Percentiles rank a stretch among this genome's conserved stretches.
Evolutionary conservation across 371 early-diverging fungal genomes (phyloP).

Genomic region (Mortierella sp.): DNA sequence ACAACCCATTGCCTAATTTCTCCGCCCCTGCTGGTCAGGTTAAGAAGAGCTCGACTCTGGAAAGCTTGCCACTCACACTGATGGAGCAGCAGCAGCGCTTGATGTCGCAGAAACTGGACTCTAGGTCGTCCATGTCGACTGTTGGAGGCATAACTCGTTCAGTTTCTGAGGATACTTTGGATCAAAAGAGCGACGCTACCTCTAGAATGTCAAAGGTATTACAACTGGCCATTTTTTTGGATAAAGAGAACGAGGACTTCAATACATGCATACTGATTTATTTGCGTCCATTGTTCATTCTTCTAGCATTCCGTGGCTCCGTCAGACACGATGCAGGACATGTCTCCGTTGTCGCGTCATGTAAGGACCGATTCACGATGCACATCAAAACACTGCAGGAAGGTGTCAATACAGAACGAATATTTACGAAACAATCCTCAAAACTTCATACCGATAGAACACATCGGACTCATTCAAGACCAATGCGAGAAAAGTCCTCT

Average conservation of each 20-base stretch:
- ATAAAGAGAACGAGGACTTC: too few species aligned
- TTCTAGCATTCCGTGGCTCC: conserved; percentile 9
- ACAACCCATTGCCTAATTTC: neutral
- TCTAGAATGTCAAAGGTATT: neutral
- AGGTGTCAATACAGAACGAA: neutral
- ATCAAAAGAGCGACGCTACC: conserved; percentile 11
- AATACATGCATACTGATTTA: too few species aligned
- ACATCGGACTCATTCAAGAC: conserved; percentile 25
- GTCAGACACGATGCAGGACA: conserved; percentile 20
- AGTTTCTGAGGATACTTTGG: conserved; percentile 21
- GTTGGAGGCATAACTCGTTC: conserved; percentile 32
- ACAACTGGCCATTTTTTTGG: too few species aligned
- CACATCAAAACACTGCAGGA: neutral
- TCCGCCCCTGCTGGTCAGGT: neutral
- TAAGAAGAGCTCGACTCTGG: conserved; percentile 1
- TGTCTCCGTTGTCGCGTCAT: conserved; percentile 12
- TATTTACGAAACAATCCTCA: neutral
- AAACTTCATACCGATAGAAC: neutral
- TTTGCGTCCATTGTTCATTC: neutral
- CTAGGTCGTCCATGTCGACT: neutral
- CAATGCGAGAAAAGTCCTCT: conserved; percentile 27
- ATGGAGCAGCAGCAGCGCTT: neutral
- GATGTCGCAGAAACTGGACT: neutral
- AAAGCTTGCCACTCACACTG: neutral
- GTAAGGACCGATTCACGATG: conserved; percentile 1